Evolutionary conservation across 805 yeast species (phyloP), one percentile per base, ranked within the genome.

Genomic region (Yamadazyma takamatsuzukensis): DNA sequence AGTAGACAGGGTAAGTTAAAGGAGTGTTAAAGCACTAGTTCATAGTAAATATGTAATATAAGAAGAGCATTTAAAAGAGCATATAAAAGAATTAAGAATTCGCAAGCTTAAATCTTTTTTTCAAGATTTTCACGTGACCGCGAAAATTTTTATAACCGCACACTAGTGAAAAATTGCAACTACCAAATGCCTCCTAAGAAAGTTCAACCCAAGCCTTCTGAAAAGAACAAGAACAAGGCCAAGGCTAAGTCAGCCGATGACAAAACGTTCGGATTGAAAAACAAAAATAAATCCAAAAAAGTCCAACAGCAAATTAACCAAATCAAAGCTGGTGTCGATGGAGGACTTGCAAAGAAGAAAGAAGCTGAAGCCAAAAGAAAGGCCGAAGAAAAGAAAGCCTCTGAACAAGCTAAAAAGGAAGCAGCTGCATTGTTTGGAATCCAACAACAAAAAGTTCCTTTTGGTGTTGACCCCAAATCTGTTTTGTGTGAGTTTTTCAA

Each of bases 401-500:
- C 88, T 2, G 98, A 90, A 44, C 80, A 75, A 27, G 97, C 96
- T 26, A 85, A 83, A 54, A 76, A 75, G 29, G 97, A 90, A 52
- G 94, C 95, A 4, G 81, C 86, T 10, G 81, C 83, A 12, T 61
- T 90, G 27, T 74, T 87, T 48, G 82, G 79, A 19, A 68, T 86
- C 31, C 82, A 76, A 34, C 71, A 68, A 28, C 97, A 86, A 57
- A 87, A 86, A 54, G 85, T 90, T 19, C 95, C 96, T 25, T 88
- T 90, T 52, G 98, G 98, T 33, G 97, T 88, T 39, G 97, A 93
- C 63, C 98, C 98, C 34, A 90, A 93, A 64, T 78, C 95, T 1
- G 83, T 93, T 21, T 61, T 93, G 14, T 93, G 98, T 75, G 84
- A 85, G 37, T 79, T 78, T 60, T 90, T 87, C 77, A 93, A 81